phyloP scores from a whole-genome alignment of 2,329 filamentous ascomycete species.

The Aschersonia sp. region DNA sequence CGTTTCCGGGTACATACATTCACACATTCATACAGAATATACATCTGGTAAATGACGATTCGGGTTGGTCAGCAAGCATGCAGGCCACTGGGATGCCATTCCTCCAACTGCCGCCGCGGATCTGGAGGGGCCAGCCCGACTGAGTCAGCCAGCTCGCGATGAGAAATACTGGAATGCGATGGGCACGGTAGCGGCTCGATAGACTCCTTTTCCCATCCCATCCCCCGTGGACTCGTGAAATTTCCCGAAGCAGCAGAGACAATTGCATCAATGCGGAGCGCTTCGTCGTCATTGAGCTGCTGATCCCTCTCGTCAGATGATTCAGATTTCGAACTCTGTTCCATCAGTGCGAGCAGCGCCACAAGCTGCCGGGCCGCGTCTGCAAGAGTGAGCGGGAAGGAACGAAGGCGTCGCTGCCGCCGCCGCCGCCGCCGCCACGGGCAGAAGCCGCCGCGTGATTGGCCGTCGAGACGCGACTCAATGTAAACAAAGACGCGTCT shows the following conservation, averaged over 20 bases:
- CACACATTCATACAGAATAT: too few species aligned
- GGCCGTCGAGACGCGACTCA: not conserved
- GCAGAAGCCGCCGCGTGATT: not conserved
- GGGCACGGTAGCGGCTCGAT: not conserved
- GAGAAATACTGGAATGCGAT: not conserved
- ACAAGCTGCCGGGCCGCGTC: too few species aligned
- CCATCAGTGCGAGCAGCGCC: too few species aligned
- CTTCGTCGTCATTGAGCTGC: not conserved
- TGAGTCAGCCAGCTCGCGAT: not conserved
- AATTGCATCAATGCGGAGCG: not conserved
- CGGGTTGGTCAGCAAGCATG: too few species aligned
- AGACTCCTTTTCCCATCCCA: not conserved
- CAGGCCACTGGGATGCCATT: not conserved
- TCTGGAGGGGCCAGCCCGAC: not conserved
- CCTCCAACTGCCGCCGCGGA: too few species aligned
- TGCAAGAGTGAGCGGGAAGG: too few species aligned
- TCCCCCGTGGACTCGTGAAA: not conserved
- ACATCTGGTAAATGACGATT: too few species aligned
- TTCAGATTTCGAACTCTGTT: too few species aligned
- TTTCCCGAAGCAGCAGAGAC: not conserved
- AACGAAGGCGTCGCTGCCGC: too few species aligned
- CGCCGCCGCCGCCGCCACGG: not conserved
- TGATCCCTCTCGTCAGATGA: not conserved
- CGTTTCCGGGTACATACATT: too few species aligned
- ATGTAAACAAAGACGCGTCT: conserved; percentile 6